Evolutionary conservation across 228 moss, liverwort and hornwort genomes (phyloP), one percentile per base, ranked within the genome.

Genomic region (Sphagnum magellanicum): DNA sequence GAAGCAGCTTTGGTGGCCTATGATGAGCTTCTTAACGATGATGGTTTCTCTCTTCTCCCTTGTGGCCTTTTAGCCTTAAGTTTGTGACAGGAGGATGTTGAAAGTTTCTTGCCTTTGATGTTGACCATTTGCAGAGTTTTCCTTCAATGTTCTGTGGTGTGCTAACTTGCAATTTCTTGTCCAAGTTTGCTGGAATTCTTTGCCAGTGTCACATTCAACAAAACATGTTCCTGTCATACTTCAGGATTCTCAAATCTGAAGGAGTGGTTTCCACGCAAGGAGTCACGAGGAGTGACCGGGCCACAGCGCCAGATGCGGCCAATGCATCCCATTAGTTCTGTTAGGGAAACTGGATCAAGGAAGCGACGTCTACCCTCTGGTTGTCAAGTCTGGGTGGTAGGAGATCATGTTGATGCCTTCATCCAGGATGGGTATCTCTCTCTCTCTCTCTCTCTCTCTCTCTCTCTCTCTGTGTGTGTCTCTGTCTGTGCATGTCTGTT

Each of bases 381-480:
- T 50, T 86, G 81, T 68, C 87, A 81, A 74, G 73, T 69, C 51
- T 93, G 93, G 97, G 72, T 52, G 64, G 46, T 82, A 11, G 88
- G 91, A 68, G 97, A 97, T 78, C 82, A 75, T 63, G 93, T 91
- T 67, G 97, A 97, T 83, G 97, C 93, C 59, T 97, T 83, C 75
- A 80, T 90, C 59, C 88, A 91, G 73, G 93, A 97, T 70, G 91
- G 83, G 97, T 97, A 86, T 73, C 79, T 75, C 59, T 60, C 59
- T 60, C 59, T 5, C 7, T 13, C 32, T 32, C 32, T 32, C 32
- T 32, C 1, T 32, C 17, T 17, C 17, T 17, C 32, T 32, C 32
- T 32, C 32, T 32, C 32, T 32, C 3, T 32, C 32, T 32, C 3
- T 32, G 32, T 32, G 3, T 32, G 32, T 32, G 32, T 32, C 32